phyloP scores from a whole-genome alignment of 2,329 filamentous ascomycete species.

The Aureobasidium sp. region DNA sequence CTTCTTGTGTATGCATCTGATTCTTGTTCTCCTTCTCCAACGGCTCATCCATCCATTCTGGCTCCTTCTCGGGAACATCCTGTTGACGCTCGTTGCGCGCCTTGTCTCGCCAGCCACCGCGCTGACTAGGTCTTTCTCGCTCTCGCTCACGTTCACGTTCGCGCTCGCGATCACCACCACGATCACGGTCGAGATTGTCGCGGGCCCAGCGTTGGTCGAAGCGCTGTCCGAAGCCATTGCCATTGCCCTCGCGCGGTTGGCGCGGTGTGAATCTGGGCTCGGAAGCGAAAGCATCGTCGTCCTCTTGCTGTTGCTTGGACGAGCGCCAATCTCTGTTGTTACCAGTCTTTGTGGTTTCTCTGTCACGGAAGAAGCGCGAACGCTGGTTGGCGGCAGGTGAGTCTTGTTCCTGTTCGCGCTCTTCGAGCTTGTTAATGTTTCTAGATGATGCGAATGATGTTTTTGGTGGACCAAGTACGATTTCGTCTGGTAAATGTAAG shows the following conservation, averaged over 20 bases:
- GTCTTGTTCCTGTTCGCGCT: constrained; percentile 31
- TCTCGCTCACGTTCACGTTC: constrained; percentile 47
- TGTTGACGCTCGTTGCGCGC: constrained; percentile 46
- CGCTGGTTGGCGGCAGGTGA: constrained; percentile 28
- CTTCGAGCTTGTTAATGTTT: constrained; percentile 41
- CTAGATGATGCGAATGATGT: constrained; percentile 73
- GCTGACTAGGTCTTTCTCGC: constrained; percentile 41
- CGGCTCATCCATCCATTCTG: constrained; percentile 74
- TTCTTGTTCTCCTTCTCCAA: constrained; percentile 53
- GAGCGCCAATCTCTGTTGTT: constrained; percentile 43
- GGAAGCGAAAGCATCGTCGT: constrained; percentile 47
- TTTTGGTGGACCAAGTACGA: constrained; percentile 78
- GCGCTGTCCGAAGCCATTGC: constrained; percentile 58
- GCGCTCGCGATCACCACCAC: constrained; percentile 56
- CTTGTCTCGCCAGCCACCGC: constrained; percentile 57
- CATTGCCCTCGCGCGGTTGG: constrained; percentile 39
- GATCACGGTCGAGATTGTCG: constrained; percentile 27
- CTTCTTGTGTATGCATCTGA: constrained; percentile 81
- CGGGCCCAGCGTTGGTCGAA: constrained; percentile 60
- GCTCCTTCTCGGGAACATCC: constrained; percentile 65
- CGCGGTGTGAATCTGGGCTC: constrained; percentile 1
- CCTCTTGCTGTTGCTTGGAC: constrained; percentile 64
- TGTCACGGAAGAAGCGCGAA: constrained; percentile 38
- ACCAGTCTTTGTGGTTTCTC: constrained; percentile 33
- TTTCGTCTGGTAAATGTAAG: constrained; percentile 53